These are phyloP conservation scores for Neurospora sp. DNA, from an alignment of 495 filamentous ascomycete species.

Conservation along the genomic window DNA sequence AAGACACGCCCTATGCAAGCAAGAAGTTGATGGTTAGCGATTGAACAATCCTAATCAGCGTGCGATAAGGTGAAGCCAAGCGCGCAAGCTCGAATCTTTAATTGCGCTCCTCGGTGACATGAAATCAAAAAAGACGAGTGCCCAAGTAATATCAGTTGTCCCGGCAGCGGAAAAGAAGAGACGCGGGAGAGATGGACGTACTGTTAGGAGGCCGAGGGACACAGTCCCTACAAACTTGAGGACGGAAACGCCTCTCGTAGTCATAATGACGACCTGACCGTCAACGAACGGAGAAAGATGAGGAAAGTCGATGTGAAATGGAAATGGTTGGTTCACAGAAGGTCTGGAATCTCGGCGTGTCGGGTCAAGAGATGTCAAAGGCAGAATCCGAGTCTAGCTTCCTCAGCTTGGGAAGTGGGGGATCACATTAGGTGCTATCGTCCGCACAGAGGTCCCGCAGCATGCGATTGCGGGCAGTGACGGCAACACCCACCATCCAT, in stretches of 20 bases:
- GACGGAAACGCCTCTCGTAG: constrained; percentile 55
- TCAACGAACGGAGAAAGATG: not conserved
- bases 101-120: not conserved
- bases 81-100: not conserved
- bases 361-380: not conserved
- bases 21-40: not conserved
- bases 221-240: constrained; percentile 87
- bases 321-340: not conserved
- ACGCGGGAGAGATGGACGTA: constrained; percentile 33
- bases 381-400: not conserved
- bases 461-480: not conserved
- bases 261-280: constrained; percentile 42
- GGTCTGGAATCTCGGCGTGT: not conserved
- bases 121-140: not conserved
- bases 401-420: not conserved
- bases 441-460: not conserved
- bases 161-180: constrained; percentile 8
- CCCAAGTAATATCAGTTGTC: not conserved
- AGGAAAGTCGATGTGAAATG: not conserved
- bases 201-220: constrained; percentile 76
- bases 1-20: constrained; percentile 62
- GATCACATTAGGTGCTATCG: not conserved
- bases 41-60: not conserved
- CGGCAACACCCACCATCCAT: not conserved
- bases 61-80: not conserved